Percentiles rank a stretch among this genome's conserved stretches.
Evolutionary conservation across 2,329 filamentous ascomycete species (phyloP).

Genomic region (Colletotrichum brevisporum): DNA sequence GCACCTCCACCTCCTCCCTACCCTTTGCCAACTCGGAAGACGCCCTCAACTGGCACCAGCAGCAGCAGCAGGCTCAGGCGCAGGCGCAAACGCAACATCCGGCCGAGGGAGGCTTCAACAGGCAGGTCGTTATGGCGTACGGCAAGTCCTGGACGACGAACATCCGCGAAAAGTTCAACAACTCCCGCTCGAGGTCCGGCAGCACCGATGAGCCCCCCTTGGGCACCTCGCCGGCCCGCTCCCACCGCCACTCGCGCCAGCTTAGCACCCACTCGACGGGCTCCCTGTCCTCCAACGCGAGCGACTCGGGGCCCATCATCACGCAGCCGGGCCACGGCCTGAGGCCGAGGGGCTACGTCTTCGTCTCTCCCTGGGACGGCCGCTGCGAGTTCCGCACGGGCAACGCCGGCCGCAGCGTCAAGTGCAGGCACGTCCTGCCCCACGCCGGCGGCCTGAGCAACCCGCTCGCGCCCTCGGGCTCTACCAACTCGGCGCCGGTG

Average conservation of each 20-base stretch:
- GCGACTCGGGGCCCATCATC: slow-evolving; percentile 50
- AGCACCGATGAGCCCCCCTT: slow-evolving; percentile 41
- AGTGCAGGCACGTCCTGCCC: slow-evolving; percentile 80
- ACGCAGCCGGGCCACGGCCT: slow-evolving; percentile 62
- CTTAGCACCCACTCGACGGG: slow-evolving; percentile 36
- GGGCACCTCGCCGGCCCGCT: slow-evolving; percentile 19
- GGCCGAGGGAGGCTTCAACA: slow-evolving; percentile 58
- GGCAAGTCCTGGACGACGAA: slow-evolving; percentile 64
- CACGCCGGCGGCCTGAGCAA: slow-evolving; percentile 48
- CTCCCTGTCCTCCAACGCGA: slow-evolving; percentile 30
- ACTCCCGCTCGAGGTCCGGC: slow-evolving; percentile 45
- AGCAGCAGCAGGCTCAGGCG: slow-evolving; percentile 31
- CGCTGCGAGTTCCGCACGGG: slow-evolving; percentile 89
- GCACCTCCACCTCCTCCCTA: slow-evolving; percentile 15
- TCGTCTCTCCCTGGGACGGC: slow-evolving; percentile 88
- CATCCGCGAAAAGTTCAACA: slow-evolving; percentile 62
- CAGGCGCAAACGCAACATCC: slow-evolving; percentile 8
- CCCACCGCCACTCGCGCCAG: slow-evolving; percentile 36
- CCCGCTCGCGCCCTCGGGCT: slow-evolving; percentile 47
- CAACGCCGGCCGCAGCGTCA: slow-evolving; percentile 79
- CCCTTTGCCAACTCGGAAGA: slow-evolving; percentile 38
- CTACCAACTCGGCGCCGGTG: slow-evolving; percentile 60
- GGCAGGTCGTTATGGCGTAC: slow-evolving; percentile 72
- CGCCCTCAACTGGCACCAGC: slow-evolving; percentile 24
- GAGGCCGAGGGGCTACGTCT: slow-evolving; percentile 78